Evolutionary conservation across 306 rosid species (phyloP).

Genomic region (Rosa rugosa): DNA sequence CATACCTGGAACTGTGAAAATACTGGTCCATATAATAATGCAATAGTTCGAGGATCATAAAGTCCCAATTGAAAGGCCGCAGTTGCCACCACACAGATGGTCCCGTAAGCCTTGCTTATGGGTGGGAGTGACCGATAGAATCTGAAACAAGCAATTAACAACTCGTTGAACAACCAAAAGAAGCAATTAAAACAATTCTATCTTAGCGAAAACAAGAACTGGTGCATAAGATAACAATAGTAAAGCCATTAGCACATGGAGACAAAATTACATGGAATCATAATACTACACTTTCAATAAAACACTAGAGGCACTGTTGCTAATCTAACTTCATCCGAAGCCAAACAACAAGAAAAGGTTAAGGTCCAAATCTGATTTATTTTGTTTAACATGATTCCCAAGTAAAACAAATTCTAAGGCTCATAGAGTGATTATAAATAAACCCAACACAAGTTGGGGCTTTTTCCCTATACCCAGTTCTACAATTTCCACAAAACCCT

Average conservation of each 20-base stretch:
- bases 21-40: slow-evolving; percentile 37
- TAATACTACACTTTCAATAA: background rate
- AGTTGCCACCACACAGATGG: slow-evolving; percentile 68
- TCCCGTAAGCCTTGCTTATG: slow-evolving; percentile 85
- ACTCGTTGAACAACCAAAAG: slow-evolving; percentile 5
- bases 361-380: background rate
- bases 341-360: slow-evolving; percentile 10
- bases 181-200: slow-evolving; percentile 7
- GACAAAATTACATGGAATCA: background rate
- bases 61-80: slow-evolving; percentile 56
- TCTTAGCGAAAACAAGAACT: background rate
- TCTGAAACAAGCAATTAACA: slow-evolving; percentile 46
- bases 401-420: background rate
- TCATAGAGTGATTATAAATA: background rate
- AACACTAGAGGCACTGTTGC: background rate
- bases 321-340: background rate
- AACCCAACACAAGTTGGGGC: background rate
- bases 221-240: background rate
- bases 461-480: background rate
- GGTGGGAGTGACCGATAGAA: slow-evolving; percentile 88
- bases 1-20: slow-evolving; percentile 71
- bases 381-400: background rate
- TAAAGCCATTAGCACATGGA: background rate
- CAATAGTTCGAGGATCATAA: slow-evolving; percentile 24
- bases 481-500: background rate